These are phyloP conservation scores for Coemansia sp. DNA, from an alignment of 192 early-diverging fungal species.

Conservation along the genomic window DNA sequence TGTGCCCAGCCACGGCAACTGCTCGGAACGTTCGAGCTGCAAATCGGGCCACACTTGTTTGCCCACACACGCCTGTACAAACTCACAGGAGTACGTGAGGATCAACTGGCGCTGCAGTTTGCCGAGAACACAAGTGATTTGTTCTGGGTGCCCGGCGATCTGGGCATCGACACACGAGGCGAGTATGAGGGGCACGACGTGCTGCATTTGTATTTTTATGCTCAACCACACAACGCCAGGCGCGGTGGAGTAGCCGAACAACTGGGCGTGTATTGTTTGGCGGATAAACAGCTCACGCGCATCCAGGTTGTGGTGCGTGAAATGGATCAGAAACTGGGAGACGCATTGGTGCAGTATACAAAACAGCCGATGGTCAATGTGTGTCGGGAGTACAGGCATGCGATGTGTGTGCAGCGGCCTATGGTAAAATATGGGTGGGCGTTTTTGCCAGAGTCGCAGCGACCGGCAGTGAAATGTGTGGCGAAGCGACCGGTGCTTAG, in stretches of 20 bases:
- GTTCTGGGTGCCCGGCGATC: constrained; percentile 58
- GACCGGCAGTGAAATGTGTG: background rate
- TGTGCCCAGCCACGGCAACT: background rate
- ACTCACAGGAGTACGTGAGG: background rate
- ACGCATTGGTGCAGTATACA: constrained; percentile 12
- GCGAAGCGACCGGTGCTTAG: background rate
- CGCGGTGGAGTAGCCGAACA: constrained; percentile 21
- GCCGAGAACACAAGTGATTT: constrained; percentile 53
- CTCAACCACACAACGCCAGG: constrained; percentile 1
- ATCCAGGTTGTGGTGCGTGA: constrained; percentile 22
- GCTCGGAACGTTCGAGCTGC: constrained; percentile 46
- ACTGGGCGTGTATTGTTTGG: constrained; percentile 9
- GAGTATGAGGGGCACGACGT: background rate
- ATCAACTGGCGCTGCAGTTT: constrained; percentile 58
- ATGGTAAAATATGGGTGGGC: constrained; percentile 22
- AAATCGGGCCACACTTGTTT: constrained; percentile 61
- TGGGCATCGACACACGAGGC: constrained; percentile 51
- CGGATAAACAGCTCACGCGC: constrained; percentile 14
- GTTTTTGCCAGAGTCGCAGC: constrained; percentile 19
- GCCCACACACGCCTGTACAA: constrained; percentile 50
- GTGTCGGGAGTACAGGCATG: constrained; percentile 28
- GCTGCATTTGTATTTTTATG: background rate
- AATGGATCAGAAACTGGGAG: background rate
- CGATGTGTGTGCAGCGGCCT: constrained; percentile 18
- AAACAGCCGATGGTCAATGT: constrained; percentile 10